phyloP scores from a whole-genome alignment of 2,329 filamentous ascomycete genomes.

The Penicillium sp. region DNA sequence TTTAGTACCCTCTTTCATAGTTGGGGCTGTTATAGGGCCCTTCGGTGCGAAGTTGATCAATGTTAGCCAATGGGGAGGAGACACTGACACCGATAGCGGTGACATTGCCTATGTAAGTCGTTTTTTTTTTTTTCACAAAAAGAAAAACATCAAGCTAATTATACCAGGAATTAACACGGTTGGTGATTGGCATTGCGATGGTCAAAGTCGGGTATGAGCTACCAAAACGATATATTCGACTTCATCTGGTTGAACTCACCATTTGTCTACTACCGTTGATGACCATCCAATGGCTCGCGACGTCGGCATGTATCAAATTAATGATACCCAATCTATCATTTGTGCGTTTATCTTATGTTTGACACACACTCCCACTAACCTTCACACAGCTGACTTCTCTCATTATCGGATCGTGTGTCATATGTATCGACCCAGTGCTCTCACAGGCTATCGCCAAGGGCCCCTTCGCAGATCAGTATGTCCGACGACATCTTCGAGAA shows the following conservation, averaged over 20 bases:
- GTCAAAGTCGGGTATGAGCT: conserved; percentile 63
- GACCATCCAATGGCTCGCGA: conserved; percentile 62
- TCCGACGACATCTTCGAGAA: conserved; percentile 56
- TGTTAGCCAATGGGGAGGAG: conserved; percentile 39
- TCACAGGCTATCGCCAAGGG: conserved; percentile 63
- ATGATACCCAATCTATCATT: conserved; percentile 56
- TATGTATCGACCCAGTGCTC: conserved; percentile 61
- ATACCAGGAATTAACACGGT: conserved; percentile 49
- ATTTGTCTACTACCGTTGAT: conserved; percentile 59
- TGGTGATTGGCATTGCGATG: conserved; percentile 63
- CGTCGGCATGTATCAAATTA: conserved; percentile 55
- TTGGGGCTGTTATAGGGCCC: conserved; percentile 57
- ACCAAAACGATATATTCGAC: conserved; percentile 54
- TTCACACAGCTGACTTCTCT: conserved; percentile 48
- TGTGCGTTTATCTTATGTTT: conserved; percentile 11
- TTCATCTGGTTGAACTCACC: conserved; percentile 53
- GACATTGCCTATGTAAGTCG: conserved; percentile 43
- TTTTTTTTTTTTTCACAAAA: too few relatives aligned
- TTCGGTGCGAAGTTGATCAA: conserved; percentile 55
- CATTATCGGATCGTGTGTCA: conserved; percentile 60
- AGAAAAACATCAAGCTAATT: conserved; percentile 5
- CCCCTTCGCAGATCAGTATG: conserved; percentile 61
- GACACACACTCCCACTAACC: not conserved
- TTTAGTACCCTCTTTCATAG: conserved; percentile 54
- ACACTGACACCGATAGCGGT: conserved; percentile 32